These are phyloP conservation scores for Trypanosoma avium DNA, from an alignment of 208 protist genomes.

Conservation along the genomic window DNA sequence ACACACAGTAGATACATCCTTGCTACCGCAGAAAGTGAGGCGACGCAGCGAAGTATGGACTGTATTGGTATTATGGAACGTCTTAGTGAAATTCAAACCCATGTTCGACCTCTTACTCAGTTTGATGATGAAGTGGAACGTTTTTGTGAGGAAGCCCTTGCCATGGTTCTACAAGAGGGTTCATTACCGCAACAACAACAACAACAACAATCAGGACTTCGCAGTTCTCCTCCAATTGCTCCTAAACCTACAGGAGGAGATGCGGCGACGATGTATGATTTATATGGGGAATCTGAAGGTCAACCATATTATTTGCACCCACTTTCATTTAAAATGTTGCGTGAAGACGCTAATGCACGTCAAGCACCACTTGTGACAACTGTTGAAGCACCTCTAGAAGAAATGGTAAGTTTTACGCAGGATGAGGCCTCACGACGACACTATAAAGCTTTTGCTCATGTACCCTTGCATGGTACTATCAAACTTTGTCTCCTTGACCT, in stretches of 20 bases:
- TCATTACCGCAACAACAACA: constrained; percentile 16
- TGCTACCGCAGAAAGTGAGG: constrained; percentile 50
- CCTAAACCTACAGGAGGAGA: constrained; percentile 1
- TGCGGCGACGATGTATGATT: constrained; percentile 31
- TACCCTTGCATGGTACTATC: constrained; percentile 77
- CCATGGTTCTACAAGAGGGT: constrained; percentile 52
- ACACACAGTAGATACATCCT: constrained; percentile 76
- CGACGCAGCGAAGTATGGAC: constrained; percentile 46
- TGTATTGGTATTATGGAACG: constrained; percentile 44
- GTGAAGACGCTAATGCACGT: constrained; percentile 67
- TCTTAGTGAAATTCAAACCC: constrained; percentile 39
- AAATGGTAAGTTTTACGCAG: constrained; percentile 71
- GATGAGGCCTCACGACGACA: constrained; percentile 58
- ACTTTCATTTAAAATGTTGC: constrained; percentile 75
- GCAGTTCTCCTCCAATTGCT: constrained; percentile 12
- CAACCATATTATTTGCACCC: constrained; percentile 84
- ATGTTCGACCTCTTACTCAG: constrained; percentile 44
- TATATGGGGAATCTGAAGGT: constrained; percentile 78
- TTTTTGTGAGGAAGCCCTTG: constrained; percentile 54
- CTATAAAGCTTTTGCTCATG: constrained; percentile 81
- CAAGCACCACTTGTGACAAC: constrained; percentile 36
- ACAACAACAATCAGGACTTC: neutral
- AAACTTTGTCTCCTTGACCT: constrained; percentile 79
- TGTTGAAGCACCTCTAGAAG: constrained; percentile 52
- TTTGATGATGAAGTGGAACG: constrained; percentile 52